Base-by-base conservation (phyloP, 345 rosid genomes). In the Lagerstroemia speciosa region DNA sequence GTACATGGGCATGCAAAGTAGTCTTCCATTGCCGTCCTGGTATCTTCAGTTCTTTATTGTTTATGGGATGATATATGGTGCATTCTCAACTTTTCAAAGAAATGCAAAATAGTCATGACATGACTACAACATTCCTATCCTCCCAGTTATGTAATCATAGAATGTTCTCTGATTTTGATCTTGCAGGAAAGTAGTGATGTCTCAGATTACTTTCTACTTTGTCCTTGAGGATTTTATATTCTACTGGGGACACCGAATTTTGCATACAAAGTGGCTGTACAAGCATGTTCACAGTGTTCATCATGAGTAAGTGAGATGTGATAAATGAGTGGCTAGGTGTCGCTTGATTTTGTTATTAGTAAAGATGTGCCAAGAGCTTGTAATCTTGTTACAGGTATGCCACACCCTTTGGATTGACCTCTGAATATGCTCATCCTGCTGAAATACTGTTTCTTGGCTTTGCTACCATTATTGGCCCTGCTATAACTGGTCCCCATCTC, bases 1-100 rank as follows among this genome's bases (percentile, higher is more conserved):
- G 79, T 81, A 68, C 81, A 94, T 91, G 98, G 99, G 99, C 82
- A 87, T 94, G 99, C 80, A 40, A 76, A 89, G 84, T 70, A 87
- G 87, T 78, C 87, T 94, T 78, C 99, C 98, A 73, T 78, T 91
- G 87, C 98, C 99, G 82, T 86, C 99, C 93, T 89, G 98, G 99
- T 94, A 94, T 85, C 88, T 85, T 86, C 91, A 58, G 65, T 69
- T 74, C 69, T 57, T 53, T 69, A 9, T 69, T 77, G 74, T 80
- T 71, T 72, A 58, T 62, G 32, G 64, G 78, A 77, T 55, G 10
- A 62, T 45, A 52, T 60, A 27, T 64, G 68, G 69, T 71, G 72
- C 66, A 46, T 53, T 62, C 53, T 17, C 45, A 64, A 14, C n/a
- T 65, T 53, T 30, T 26, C 34, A 30, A 27, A 26, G 63, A 58